phyloP scores from a whole-genome alignment of 768 basidiomycete species.

The Tricholoma sp. region DNA sequence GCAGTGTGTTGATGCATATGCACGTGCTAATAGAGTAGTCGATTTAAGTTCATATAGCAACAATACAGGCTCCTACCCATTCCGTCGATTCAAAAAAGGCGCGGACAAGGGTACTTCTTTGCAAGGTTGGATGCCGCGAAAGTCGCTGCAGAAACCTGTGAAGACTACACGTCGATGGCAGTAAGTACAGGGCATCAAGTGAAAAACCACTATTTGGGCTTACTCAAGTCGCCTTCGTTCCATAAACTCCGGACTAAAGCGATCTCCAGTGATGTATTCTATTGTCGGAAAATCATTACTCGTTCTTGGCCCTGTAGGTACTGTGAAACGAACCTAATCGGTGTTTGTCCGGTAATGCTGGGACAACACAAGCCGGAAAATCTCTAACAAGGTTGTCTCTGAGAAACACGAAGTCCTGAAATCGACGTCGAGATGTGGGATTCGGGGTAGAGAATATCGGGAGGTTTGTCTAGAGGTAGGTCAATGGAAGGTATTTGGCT shows the following conservation, averaged over 20 bases:
- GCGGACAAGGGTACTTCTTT: constrained; percentile 84
- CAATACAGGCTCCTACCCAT: constrained; percentile 65
- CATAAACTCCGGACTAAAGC: constrained; percentile 97
- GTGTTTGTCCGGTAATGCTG: constrained; percentile 95
- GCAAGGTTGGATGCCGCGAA: constrained; percentile 90
- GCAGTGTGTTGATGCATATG: constrained; percentile 96
- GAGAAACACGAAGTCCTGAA: constrained; percentile 96
- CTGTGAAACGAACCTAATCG: constrained; percentile 65
- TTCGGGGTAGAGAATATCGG: constrained; percentile 75
- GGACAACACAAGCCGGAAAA: constrained; percentile 98
- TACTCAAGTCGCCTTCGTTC: constrained; percentile 87
- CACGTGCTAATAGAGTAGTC: constrained; percentile 59
- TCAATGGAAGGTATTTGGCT: neutral
- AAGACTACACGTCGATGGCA: constrained; percentile 45
- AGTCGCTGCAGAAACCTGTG: constrained; percentile 90
- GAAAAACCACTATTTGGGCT: constrained; percentile 22
- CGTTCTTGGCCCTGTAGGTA: neutral
- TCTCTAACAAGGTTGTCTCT: constrained; percentile 83
- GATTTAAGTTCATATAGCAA: neutral
- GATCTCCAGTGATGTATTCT: constrained; percentile 98
- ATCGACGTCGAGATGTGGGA: constrained; percentile 80
- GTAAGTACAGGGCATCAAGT: neutral
- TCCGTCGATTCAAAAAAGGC: constrained; percentile 96
- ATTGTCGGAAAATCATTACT: neutral
- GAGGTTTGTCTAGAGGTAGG: constrained; percentile 70